Evolutionary conservation across 2,329 filamentous ascomycete species (phyloP).

Genomic region (Fusarium dimerum): DNA sequence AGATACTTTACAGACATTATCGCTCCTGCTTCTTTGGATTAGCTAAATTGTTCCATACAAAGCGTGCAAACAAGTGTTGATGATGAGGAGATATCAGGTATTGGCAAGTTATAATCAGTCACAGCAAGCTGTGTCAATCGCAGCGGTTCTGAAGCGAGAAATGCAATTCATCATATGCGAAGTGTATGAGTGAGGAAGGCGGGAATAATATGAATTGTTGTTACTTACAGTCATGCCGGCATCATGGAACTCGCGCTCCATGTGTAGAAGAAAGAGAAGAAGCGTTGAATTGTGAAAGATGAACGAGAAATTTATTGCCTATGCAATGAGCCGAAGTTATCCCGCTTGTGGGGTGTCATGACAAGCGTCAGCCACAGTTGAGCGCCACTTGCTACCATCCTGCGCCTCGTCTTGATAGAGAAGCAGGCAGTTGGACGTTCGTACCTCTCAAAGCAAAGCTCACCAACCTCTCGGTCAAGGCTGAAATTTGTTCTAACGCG

Average conservation of each 20-base stretch:
- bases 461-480: slow-evolving; percentile 30
- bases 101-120: slow-evolving; percentile 45
- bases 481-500: slow-evolving; percentile 38
- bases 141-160: slow-evolving; percentile 52
- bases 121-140: slow-evolving; percentile 50
- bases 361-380: slow-evolving; percentile 5
- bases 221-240: slow-evolving; percentile 43
- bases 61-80: slow-evolving; percentile 10
- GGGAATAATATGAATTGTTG: background rate
- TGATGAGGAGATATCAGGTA: slow-evolving; percentile 34
- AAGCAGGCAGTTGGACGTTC: no score
- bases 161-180: slow-evolving; percentile 44
- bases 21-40: slow-evolving; percentile 26
- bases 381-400: slow-evolving; percentile 16
- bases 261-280: slow-evolving; percentile 20
- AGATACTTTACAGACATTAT: slow-evolving; percentile 42
- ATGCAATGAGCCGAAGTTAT: slow-evolving; percentile 18
- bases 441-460: slow-evolving; percentile 5
- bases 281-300: slow-evolving; percentile 3
- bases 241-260: slow-evolving; percentile 34
- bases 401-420: slow-evolving; percentile 10
- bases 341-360: slow-evolving; percentile 8
- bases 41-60: slow-evolving; percentile 14
- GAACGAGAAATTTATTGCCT: slow-evolving; percentile 23
- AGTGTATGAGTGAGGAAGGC: slow-evolving; percentile 8